Evolutionary conservation across 306 rosid genomes (phyloP).

Genomic region (Castanopsis chinensis): DNA sequence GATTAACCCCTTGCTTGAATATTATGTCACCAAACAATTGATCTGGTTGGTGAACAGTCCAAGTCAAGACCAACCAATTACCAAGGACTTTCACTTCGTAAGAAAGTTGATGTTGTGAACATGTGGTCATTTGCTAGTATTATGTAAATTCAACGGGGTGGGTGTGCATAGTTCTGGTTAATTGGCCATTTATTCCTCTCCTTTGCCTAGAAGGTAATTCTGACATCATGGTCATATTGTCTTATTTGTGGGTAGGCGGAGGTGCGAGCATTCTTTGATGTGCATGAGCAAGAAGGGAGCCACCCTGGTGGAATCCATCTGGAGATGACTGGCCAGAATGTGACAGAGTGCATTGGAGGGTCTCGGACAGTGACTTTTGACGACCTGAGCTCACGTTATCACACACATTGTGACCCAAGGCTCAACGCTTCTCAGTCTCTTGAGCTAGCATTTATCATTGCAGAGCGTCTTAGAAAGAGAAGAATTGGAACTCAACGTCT

Average conservation of each 20-base stretch:
- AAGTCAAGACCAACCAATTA: neutral
- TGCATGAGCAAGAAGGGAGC: conserved; percentile 83
- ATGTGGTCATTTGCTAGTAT: neutral
- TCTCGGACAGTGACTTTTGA: conserved; percentile 69
- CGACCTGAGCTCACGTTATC: conserved; percentile 72
- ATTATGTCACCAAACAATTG: neutral
- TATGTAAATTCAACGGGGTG: too few species aligned
- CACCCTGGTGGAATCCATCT: conserved; percentile 74
- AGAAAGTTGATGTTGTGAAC: neutral
- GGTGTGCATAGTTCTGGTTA: too few species aligned
- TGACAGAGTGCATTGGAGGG: conserved; percentile 81
- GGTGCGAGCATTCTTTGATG: conserved; percentile 81
- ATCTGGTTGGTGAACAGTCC: conserved; percentile 2
- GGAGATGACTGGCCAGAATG: conserved; percentile 83
- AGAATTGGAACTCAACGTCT: conserved; percentile 50
- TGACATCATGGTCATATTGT: neutral
- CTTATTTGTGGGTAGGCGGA: conserved; percentile 45
- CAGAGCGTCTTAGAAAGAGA: conserved; percentile 71
- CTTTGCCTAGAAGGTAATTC: too few species aligned
- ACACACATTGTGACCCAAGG: conserved; percentile 79
- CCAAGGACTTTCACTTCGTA: neutral
- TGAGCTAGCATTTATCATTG: conserved; percentile 65
- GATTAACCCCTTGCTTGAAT: neutral
- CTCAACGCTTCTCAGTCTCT: conserved; percentile 80
- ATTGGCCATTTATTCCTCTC: too few species aligned